Base-by-base conservation (phyloP, 805 yeast species). In the Peterozyma toletana region DNA sequence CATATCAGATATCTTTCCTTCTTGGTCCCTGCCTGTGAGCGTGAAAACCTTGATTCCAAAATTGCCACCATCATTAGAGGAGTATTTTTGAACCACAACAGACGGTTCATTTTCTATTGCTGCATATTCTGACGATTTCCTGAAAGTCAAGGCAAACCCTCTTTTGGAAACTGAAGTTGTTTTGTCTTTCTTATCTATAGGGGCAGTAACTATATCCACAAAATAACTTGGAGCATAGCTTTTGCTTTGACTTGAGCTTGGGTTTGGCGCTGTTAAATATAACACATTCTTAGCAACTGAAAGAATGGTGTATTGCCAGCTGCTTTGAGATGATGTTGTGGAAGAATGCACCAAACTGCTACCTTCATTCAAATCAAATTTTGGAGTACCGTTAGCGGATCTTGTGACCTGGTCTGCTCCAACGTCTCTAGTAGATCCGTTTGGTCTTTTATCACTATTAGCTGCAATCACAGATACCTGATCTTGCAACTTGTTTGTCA, bases 191-290 rank as follows among this genome's bases (percentile, higher is more conserved):
- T 21, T 11, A 9, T 17, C 30, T 10, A 17, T 16, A 14, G 33
- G 35, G 11, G 48, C 42, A 4, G 35, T 16, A 11, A 41, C 16
- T 17, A 45, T 15, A 9, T 45, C 33, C 13, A 81, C 75, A 50
- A 71, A 76, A 52, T 75, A 79, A 3, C 86, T 79, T 0, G 88
- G 88, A 0, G 78, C 86, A 50, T 70, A 67, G 30, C 84, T 63
- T 43, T 83, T 74, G 49, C 71, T 73, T 33, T 75, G 57, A 55
- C 83, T 88, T 48, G 74, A 70, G 15, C 67, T 59, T 17, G 78
- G 80, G 0, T 89, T 89, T 51, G 79, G 83, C 0, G 90, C 83
- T 1, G 88, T 73, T 38, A 83, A 54, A 54, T 80, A 81, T 39
- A 79, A 60, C 50, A 75, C 80, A 31, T 46, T 39, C 35, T 67